A percentile compares a stretch with the other conserved stretches of the same genome.
These are phyloP conservation scores for Marsdenia floribunda DNA, from an alignment of 257 asterid genomes.

Conservation along the genomic window DNA sequence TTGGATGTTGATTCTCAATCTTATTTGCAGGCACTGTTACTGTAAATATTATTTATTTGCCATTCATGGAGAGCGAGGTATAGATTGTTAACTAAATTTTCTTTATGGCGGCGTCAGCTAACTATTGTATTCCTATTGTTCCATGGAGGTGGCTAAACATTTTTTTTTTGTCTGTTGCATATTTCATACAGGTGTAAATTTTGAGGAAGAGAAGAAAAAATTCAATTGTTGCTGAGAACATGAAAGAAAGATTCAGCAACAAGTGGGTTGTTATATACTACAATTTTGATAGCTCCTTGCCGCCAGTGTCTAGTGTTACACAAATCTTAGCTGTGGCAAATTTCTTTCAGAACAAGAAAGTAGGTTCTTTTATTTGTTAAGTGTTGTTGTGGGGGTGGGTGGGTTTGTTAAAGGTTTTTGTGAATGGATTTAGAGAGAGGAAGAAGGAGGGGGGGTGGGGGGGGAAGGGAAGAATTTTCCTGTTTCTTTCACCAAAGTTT, in stretches of 20 bases:
- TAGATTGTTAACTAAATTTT: not conserved
- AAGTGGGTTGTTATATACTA: conserved; percentile 5
- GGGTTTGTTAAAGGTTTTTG: not conserved
- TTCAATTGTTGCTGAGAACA: conserved; percentile 4
- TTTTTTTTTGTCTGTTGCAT: conserved; percentile 8
- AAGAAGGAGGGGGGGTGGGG: too few relatives aligned
- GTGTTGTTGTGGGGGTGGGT: not conserved
- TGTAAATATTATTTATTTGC: conserved; percentile 55
- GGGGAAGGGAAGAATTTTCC: not conserved
- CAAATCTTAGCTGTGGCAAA: not conserved
- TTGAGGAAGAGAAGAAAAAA: conserved; percentile 16
- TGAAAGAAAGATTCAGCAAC: conserved; percentile 7
- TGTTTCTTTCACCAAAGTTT: not conserved
- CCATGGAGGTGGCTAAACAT: conserved; percentile 13
- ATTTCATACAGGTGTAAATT: conserved; percentile 47
- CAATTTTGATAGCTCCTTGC: conserved; percentile 15
- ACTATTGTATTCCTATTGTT: not conserved
- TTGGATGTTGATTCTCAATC: conserved; percentile 9
- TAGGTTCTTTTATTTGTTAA: not conserved
- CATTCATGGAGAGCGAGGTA: conserved; percentile 46
- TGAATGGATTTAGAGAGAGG: too few relatives aligned
- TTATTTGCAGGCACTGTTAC: conserved; percentile 41
- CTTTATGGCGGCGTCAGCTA: not conserved
- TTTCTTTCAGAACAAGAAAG: not conserved
- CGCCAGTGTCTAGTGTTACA: not conserved